Evolutionary conservation across 1,284 basidiomycete genomes (phyloP), one percentile per base, ranked within the genome.

Genomic region (Hemileia vastatrix): DNA sequence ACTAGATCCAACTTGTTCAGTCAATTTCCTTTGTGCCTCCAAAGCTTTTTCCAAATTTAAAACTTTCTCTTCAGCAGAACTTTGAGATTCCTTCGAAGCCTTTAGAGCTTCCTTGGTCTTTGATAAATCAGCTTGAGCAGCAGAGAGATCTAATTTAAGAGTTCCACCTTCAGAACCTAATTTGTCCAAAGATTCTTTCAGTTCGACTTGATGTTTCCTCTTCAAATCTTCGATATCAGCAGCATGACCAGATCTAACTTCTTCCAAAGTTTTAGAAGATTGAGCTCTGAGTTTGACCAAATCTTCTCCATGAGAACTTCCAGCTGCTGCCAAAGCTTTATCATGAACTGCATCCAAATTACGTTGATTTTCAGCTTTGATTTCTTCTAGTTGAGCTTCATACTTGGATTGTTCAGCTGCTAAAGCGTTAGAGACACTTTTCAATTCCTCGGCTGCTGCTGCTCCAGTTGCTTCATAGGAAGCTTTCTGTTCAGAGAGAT

Each of bases 321-420:
- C 69, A 13, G 69, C 69, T 49, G 68, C 66, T 15, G 67, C 65
- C 2, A 66, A 67, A 3, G 69, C 69, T 54, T 67, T 65, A 15
- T 40, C 36, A 40, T 40, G 36, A 40, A 40, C 36, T 40, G 36
- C 36, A 40, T 40, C 36, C 13, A 40, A 6, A 40, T 40, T 40
- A 40, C 36, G 36, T 40, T 40, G 36, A 40, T 40, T 40, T 40
- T 40, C 36, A 40, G 36, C 36, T 56, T 69, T 64, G 50, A 66
- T 60, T 24, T 69, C 65, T 51, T 66, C 66, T 1, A 67, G 54
- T 57, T 69, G 64, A 40, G 36, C 36, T 40, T 9, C 36, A 40
- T 40, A 40, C 36, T 40, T 40, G 36, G 36, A 40, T 40, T 40
- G 9, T 40, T 40, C 36, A 40, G 36, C 36, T 40, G 36, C 36